These are phyloP conservation scores for Mycosphaerella sp. DNA, from an alignment of 2,329 filamentous ascomycete species.

Conservation along the genomic window DNA sequence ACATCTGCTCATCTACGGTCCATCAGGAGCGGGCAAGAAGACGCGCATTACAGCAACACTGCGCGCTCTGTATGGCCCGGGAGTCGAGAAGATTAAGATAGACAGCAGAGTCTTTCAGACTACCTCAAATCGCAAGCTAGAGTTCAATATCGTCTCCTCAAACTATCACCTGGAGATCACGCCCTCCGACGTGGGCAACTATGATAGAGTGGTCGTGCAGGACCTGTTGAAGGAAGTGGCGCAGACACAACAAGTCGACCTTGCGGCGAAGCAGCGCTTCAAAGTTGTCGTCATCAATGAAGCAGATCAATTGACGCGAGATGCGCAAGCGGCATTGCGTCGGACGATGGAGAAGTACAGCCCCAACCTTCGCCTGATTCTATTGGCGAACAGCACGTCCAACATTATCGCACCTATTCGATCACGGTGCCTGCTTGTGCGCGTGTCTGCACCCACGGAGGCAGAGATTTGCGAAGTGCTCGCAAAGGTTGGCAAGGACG, in stretches of 20 bases:
- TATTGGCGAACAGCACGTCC: constrained; percentile 90
- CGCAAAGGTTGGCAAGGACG: constrained; percentile 62
- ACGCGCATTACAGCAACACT: constrained; percentile 92
- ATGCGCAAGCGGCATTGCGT: constrained; percentile 90
- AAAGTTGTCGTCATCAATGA: constrained; percentile 99
- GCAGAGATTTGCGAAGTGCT: constrained; percentile 77
- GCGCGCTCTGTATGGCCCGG: constrained; percentile 89
- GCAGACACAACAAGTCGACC: constrained; percentile 97
- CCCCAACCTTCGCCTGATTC: constrained; percentile 82
- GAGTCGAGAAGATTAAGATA: constrained; percentile 99
- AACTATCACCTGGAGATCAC: constrained; percentile 99
- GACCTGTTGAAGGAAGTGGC: constrained; percentile 96
- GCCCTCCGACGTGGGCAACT: constrained; percentile 91
- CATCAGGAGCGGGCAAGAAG: constrained; percentile 95
- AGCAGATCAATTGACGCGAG: constrained; percentile 85
- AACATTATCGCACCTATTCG: constrained; percentile 99
- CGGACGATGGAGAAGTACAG: constrained; percentile 99
- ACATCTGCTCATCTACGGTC: constrained; percentile 93
- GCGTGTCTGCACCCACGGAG: constrained; percentile 83
- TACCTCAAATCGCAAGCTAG: constrained; percentile 85
- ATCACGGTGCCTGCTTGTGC: constrained; percentile 80
- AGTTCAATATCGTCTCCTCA: constrained; percentile 97
- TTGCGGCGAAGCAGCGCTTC: constrained; percentile 82
- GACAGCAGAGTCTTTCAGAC: constrained; percentile 96
- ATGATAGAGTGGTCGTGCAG: constrained; percentile 92